Evolutionary conservation across 805 yeast genomes (phyloP).

Genomic region (Pichia rugopelliculosa): DNA sequence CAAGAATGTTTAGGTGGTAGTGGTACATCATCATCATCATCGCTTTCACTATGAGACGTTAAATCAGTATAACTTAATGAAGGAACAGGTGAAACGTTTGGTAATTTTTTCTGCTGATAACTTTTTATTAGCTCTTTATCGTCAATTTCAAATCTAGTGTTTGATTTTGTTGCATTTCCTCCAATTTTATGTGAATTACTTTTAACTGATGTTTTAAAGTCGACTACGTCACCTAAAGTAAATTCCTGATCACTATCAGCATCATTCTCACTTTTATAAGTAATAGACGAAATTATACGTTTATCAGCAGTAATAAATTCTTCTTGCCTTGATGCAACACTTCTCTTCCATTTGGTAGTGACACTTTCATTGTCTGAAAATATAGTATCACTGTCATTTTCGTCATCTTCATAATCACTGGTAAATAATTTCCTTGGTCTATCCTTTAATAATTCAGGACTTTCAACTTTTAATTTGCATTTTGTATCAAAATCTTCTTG

Average conservation of each 20-base stretch:
- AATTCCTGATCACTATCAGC: slow-evolving; percentile 14
- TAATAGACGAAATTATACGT: neutral
- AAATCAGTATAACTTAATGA: neutral
- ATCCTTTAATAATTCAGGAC: slow-evolving; percentile 15
- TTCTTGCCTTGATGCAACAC: slow-evolving; percentile 13
- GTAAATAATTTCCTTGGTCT: slow-evolving; percentile 19
- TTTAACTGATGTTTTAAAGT: slow-evolving; percentile 15
- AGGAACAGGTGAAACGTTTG: neutral
- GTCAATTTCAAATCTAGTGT: neutral
- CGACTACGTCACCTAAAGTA: slow-evolving; percentile 20
- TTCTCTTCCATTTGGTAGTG: slow-evolving; percentile 3
- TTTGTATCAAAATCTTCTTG: neutral
- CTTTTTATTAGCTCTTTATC: slow-evolving; percentile 10
- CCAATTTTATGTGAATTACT: neutral
- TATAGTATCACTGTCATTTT: slow-evolving; percentile 2
- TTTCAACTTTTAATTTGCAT: slow-evolving; percentile 16
- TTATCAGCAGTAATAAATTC: slow-evolving; percentile 1
- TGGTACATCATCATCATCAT: slow-evolving; percentile 11
- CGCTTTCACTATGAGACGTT: neutral
- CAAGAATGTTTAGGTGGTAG: slow-evolving; percentile 25
- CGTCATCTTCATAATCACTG: slow-evolving; percentile 22
- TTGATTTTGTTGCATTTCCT: neutral
- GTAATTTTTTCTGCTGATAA: slow-evolving; percentile 10
- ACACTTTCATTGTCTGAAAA: neutral
- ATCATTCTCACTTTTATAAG: neutral